These are phyloP conservation scores for Alternaria infectoria DNA, from an alignment of 2,329 filamentous ascomycete species.

Conservation along the genomic window DNA sequence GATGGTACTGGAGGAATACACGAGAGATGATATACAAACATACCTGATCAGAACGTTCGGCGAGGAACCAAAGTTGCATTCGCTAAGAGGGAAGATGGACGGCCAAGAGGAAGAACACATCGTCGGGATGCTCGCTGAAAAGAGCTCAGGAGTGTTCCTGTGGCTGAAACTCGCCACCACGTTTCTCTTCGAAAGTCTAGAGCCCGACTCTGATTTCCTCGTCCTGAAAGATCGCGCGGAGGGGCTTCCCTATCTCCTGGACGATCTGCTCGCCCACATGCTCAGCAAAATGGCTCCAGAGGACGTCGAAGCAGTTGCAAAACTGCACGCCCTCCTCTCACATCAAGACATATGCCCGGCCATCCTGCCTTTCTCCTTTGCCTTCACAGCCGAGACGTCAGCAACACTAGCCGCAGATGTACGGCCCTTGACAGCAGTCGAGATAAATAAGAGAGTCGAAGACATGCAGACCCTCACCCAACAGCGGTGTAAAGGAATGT, in stretches of 20 bases:
- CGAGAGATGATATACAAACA: constrained; percentile 23
- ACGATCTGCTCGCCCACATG: constrained; percentile 33
- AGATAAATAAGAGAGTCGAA: constrained; percentile 23
- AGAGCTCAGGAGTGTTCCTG: constrained; percentile 33
- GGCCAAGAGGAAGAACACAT: constrained; percentile 29
- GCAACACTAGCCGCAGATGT: constrained; percentile 25
- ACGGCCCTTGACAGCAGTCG: constrained; percentile 23
- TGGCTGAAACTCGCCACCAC: constrained; percentile 34
- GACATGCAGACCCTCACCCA: constrained; percentile 25
- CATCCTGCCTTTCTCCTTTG: constrained; percentile 35
- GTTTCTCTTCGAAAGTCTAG: constrained; percentile 28
- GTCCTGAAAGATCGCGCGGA: constrained; percentile 30
- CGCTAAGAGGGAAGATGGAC: constrained; percentile 27
- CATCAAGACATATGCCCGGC: constrained; percentile 22
- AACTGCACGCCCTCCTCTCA: constrained; percentile 32
- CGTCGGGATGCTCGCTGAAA: constrained; percentile 30
- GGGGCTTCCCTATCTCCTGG: constrained; percentile 30
- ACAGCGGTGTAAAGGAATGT: constrained; percentile 27
- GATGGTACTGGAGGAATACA: constrained; percentile 31
- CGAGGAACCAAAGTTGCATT: constrained; percentile 14
- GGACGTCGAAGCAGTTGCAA: constrained; percentile 26
- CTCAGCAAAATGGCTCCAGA: constrained; percentile 26
- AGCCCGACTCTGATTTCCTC: constrained; percentile 29
- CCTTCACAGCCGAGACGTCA: constrained; percentile 25
- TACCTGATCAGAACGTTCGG: constrained; percentile 20